Evolutionary conservation across 2,329 filamentous ascomycete species (phyloP).

Genomic region (Hypomyces rosellus): DNA sequence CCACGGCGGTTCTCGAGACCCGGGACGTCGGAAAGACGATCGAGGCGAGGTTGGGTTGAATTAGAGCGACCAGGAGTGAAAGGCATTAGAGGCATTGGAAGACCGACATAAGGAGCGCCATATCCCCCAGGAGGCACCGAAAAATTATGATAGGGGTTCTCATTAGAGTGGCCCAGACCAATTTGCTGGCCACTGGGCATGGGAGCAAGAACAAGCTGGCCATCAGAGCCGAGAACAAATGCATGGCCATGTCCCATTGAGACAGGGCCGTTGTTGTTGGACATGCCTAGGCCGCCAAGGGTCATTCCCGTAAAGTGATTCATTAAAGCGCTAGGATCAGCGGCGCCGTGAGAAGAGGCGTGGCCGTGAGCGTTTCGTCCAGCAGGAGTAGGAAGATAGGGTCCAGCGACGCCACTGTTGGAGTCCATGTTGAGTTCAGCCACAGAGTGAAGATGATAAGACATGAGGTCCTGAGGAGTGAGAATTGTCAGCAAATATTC

Average conservation of each 20-base stretch:
- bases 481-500: neutral
- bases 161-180: conserved; percentile 28
- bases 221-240: conserved; percentile 34
- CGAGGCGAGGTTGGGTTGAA: conserved; percentile 39
- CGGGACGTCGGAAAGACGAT: conserved; percentile 50
- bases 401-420: conserved; percentile 23
- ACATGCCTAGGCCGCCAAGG: conserved; percentile 30
- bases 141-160: conserved; percentile 28
- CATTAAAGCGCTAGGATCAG: conserved; percentile 26
- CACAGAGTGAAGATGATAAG: conserved; percentile 28
- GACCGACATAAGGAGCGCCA: conserved; percentile 30
- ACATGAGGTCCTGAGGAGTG: conserved; percentile 20
- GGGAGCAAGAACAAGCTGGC: conserved; percentile 32
- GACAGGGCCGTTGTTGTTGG: conserved; percentile 21
- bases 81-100: conserved; percentile 38
- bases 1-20: conserved; percentile 59
- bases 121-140: conserved; percentile 28
- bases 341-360: conserved; percentile 22
- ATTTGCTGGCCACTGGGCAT: conserved; percentile 29
- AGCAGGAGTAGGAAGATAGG: conserved; percentile 26
- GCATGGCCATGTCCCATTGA: conserved; percentile 29
- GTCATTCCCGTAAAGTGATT: conserved; percentile 33
- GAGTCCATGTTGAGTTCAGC: conserved; percentile 30
- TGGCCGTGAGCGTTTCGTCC: conserved; percentile 25
- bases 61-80: conserved; percentile 47